A percentile compares a stretch with the other conserved stretches of the same genome.
These are phyloP conservation scores for Solanum arcanum DNA, from an alignment of 257 asterid genomes.

Conservation along the genomic window DNA sequence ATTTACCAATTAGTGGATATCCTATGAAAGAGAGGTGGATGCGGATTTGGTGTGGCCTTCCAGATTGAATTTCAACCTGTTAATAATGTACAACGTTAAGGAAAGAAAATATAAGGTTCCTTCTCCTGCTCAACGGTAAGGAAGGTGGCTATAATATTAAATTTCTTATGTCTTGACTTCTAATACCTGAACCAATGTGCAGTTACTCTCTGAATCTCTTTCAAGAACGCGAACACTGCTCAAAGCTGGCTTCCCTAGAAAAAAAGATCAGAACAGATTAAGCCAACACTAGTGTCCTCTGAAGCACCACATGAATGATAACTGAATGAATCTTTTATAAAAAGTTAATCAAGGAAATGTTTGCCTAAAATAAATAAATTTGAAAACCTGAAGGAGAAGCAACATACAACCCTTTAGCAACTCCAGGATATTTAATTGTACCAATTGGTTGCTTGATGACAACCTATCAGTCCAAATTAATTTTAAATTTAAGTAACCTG, in stretches of 20 bases:
- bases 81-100: not conserved
- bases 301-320: not conserved
- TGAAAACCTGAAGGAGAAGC: conserved; percentile 79
- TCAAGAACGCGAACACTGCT: conserved; percentile 70
- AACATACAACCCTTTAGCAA: conserved; percentile 87
- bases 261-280: not conserved
- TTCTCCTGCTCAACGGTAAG: not conserved
- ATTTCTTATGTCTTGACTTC: not conserved
- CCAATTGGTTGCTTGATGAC: conserved; percentile 86
- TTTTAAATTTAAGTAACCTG: not conserved
- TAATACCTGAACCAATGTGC: conserved; percentile 80
- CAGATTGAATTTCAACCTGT: conserved; percentile 89
- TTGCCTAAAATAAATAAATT: not conserved
- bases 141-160: not conserved
- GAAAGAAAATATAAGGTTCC: not conserved
- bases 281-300: not conserved
- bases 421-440: conserved; percentile 79
- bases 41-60: conserved; percentile 98
- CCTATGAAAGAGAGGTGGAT: conserved; percentile 88
- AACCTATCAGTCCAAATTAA: conserved; percentile 35
- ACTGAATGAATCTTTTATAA: not conserved
- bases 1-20: conserved; percentile 64
- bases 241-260: conserved; percentile 83
- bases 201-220: conserved; percentile 41
- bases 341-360: not conserved